A percentile compares a stretch with the other conserved stretches of the same genome.
phyloP scores from a whole-genome alignment of 164 flowering plant species.

The Liquidambar formosana region DNA sequence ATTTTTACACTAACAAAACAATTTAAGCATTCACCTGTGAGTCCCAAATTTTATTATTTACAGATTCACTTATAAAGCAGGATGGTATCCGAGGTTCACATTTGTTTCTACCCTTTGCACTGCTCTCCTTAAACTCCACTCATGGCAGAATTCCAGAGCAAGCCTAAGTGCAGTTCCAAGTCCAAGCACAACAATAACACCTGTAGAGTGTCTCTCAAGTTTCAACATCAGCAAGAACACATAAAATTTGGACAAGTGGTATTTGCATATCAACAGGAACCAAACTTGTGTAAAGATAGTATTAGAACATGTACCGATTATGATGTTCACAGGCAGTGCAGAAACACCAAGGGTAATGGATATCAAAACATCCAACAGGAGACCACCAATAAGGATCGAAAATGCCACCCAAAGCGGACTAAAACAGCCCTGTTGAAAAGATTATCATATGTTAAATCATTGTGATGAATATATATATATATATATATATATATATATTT shows the following conservation, averaged over 20 bases:
- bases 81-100: slow-evolving; percentile 48
- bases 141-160: slow-evolving; percentile 71
- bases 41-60: slow-evolving; percentile 10
- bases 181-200: slow-evolving; percentile 78
- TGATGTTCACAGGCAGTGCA: slow-evolving; percentile 78
- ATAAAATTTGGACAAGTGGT: not conserved
- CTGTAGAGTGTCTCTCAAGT: slow-evolving; percentile 33
- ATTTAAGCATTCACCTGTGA: not conserved
- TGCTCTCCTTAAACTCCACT: slow-evolving; percentile 61
- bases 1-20: not conserved
- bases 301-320: slow-evolving; percentile 49
- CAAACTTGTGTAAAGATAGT: not conserved
- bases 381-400: slow-evolving; percentile 72
- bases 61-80: slow-evolving; percentile 39
- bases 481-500: too few relatives aligned
- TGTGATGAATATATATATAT: not conserved
- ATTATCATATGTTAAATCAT: not conserved
- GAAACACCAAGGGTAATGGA: slow-evolving; percentile 81
- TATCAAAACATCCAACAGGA: slow-evolving; percentile 72
- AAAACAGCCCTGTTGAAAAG: slow-evolving; percentile 52
- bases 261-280: not conserved
- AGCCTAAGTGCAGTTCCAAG: slow-evolving; percentile 79
- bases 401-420: slow-evolving; percentile 85
- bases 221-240: not conserved
- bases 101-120: slow-evolving; percentile 53